A percentile compares a stretch with the other conserved stretches of the same genome.
Conservation (phyloP, 768 basidiomycete species). For the Porphyrellus cyaneotinctus region DNA sequence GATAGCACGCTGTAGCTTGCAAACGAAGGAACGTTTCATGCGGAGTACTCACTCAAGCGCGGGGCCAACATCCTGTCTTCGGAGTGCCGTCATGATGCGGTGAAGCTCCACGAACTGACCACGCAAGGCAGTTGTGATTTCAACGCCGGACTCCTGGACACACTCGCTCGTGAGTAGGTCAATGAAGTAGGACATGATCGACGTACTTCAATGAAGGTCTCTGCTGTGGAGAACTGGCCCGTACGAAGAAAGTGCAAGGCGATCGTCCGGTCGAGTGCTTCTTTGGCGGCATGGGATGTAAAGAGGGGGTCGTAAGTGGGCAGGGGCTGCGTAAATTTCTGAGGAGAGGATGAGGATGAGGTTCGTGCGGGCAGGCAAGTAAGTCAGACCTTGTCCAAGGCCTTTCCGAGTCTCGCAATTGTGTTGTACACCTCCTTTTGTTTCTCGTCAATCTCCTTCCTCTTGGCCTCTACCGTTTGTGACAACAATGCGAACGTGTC, state of each 20-base stretch:
- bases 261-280: conserved; percentile 65
- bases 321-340: conserved; percentile 59
- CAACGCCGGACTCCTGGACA: conserved; percentile 60
- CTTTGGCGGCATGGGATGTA: conserved; percentile 52
- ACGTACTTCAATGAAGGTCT: conserved; percentile 68
- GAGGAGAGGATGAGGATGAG: conserved; percentile 6
- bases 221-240: conserved; percentile 74
- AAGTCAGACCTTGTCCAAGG: conserved; percentile 78
- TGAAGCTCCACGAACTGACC: conserved; percentile 67
- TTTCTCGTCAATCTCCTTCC: conserved; percentile 82
- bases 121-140: conserved; percentile 48
- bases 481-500: conserved; percentile 48
- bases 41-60: conserved; percentile 65
- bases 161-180: background rate
- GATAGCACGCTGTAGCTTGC: conserved; percentile 1
- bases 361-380: background rate
- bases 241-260: conserved; percentile 76
- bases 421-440: conserved; percentile 86
- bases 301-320: conserved; percentile 69
- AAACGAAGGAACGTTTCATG: background rate
- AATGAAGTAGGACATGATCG: background rate
- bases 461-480: conserved; percentile 60
- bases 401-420: conserved; percentile 75
- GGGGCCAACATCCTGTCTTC: conserved; percentile 60
- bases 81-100: conserved; percentile 63